Base-by-base conservation (phyloP, 768 basidiomycete species). In the Candolleomyces aberdarensis region DNA sequence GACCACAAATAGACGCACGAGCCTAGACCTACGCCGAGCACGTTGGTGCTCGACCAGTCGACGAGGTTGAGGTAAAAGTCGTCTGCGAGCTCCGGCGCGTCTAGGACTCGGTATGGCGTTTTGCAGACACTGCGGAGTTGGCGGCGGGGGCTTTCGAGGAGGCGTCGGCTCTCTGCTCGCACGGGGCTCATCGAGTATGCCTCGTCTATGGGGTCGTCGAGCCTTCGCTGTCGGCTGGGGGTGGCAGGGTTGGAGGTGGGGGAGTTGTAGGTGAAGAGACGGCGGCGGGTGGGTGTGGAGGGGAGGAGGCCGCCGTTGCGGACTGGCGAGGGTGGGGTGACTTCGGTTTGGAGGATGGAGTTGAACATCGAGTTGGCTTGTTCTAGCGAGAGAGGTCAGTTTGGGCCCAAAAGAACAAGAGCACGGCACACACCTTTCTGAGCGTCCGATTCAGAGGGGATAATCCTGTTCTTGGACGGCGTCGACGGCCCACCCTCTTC, bases 41-140 rank as follows among this genome's bases (percentile, higher is more conserved):
- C 88, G 69, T 98, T 98, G 5, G 92, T 96, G 57, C 88, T 90
- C 2, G 91, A 93, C 97, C 97, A 98, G 64, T 98, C 96, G 22
- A 98, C 95, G 11, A 98, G 82, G 69, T 98, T 98, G 63, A 99
- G 88, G 69, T 99, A 98, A 74, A 98, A 99, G 72, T 99, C 96
- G 71, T 98, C 96, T 31, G 94, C 94, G 13, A 99, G 85, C 58
- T 98, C 96, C 0, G 96, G 97, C 8, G 96, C 96, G 70, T 99
- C 96, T 39, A 98, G 83, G 0, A 98, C 96, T 60, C 97, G 87
- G 77, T 96, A 98, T 2, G 96, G 96, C 0, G 96, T 97, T 73
- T 96, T 95, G 77, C 89, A 89, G 1, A 98, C 91, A 60, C 80
- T 87, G 48, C 96, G 85, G 7, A 92, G 83, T 60, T 88, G 82